Evolutionary conservation across 176 grass and related monocot species (phyloP).

Genomic region (Elymus sibiricus): DNA sequence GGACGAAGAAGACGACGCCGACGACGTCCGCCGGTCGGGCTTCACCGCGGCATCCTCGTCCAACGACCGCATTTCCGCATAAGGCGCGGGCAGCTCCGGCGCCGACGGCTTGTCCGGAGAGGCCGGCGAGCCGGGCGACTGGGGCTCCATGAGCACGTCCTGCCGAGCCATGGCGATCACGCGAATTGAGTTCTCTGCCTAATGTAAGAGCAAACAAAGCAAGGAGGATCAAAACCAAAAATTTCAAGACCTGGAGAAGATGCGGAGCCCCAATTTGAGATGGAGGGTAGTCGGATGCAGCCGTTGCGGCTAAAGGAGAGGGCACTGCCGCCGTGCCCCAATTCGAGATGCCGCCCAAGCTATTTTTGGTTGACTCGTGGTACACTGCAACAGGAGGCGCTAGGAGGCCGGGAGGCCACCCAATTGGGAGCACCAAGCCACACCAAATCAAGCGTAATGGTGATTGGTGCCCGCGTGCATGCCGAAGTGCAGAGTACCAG

Average conservation of each 20-base stretch:
- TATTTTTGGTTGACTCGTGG: slow-evolving; percentile 47
- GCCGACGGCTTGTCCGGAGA: neutral
- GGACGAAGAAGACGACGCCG: slow-evolving; percentile 20
- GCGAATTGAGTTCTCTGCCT: neutral
- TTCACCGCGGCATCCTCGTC: slow-evolving; percentile 2
- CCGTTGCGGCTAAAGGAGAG: slow-evolving; percentile 36
- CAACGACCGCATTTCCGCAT: neutral
- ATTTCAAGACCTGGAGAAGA: slow-evolving; percentile 23
- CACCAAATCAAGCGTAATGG: neutral
- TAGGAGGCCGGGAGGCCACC: slow-evolving; percentile 29
- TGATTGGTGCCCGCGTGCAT: neutral
- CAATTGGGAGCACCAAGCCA: neutral
- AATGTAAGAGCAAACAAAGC: neutral
- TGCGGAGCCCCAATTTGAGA: slow-evolving; percentile 33
- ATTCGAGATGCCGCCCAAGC: neutral
- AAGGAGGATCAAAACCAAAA: neutral
- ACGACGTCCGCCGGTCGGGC: slow-evolving; percentile 2
- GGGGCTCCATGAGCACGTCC: slow-evolving; percentile 47
- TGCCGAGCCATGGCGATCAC: neutral
- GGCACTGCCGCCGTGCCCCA: slow-evolving; percentile 21
- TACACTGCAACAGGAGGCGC: neutral
- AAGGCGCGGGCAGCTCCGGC: neutral
- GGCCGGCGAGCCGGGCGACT: slow-evolving; percentile 17
- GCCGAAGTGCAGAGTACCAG: neutral
- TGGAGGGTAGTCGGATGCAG: neutral